These are phyloP conservation scores for Penicillium pancosmium DNA, from an alignment of 495 filamentous ascomycete genomes.

Conservation along the genomic window DNA sequence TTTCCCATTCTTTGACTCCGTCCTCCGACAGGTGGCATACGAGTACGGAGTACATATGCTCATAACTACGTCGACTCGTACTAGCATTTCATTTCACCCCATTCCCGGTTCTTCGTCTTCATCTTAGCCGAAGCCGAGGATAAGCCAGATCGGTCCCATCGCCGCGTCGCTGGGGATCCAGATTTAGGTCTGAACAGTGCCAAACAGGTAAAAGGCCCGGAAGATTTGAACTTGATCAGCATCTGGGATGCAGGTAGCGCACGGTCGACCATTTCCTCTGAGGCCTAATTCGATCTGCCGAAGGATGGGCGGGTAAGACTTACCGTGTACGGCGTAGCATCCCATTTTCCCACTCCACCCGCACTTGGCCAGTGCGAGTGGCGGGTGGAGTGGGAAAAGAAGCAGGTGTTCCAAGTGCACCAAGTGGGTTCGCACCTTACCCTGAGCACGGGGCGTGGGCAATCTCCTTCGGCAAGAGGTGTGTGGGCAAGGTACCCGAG, in stretches of 20 bases:
- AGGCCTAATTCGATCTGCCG: constrained; percentile 29
- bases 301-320: constrained; percentile 30
- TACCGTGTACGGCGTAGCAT: constrained; percentile 31
- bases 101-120: not conserved
- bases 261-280: constrained; percentile 5
- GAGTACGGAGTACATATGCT: not conserved
- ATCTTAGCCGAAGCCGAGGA: not conserved
- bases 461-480: constrained; percentile 8
- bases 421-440: constrained; percentile 1
- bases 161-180: constrained; percentile 1
- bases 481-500: constrained; percentile 3
- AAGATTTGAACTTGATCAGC: constrained; percentile 12
- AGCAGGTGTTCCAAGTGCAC: constrained; percentile 1
- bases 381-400: not conserved
- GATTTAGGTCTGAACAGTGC: not conserved
- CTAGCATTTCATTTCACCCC: not conserved
- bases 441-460: constrained; percentile 21
- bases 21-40: not conserved
- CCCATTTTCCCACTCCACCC: constrained; percentile 4
- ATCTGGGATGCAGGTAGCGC: constrained; percentile 16
- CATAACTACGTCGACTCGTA: not conserved
- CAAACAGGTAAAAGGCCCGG: constrained; percentile 3
- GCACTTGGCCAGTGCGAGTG: constrained; percentile 19
- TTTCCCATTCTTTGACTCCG: not conserved
- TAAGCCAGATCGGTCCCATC: not conserved